These are phyloP conservation scores for Wickerhamiella lipophila DNA, from an alignment of 805 yeast genomes.

Conservation along the genomic window DNA sequence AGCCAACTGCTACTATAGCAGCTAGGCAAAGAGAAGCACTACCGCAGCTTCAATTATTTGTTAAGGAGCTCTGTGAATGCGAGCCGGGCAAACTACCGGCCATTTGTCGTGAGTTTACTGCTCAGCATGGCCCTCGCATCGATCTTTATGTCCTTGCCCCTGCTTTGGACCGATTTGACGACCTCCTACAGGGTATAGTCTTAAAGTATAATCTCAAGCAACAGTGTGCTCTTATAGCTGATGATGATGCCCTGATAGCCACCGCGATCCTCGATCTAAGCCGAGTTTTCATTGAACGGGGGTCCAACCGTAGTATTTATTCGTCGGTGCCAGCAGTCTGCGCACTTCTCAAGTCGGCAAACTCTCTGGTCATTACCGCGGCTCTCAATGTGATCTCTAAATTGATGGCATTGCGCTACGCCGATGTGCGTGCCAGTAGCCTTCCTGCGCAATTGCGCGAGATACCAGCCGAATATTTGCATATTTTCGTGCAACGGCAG, in stretches of 20 bases:
- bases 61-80: neutral
- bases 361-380: conserved; percentile 44
- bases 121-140: conserved; percentile 53
- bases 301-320: conserved; percentile 55
- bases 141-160: conserved; percentile 67
- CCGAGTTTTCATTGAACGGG: conserved; percentile 49
- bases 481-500: neutral
- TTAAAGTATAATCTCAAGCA: conserved; percentile 38
- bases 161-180: conserved; percentile 63
- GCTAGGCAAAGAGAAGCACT: conserved; percentile 10
- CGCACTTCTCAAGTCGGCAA: conserved; percentile 45
- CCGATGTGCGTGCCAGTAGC: neutral
- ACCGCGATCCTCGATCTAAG: conserved; percentile 50
- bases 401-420: conserved; percentile 7
- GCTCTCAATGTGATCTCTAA: conserved; percentile 41
- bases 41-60: conserved; percentile 4
- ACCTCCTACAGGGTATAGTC: conserved; percentile 31
- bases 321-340: conserved; percentile 51
- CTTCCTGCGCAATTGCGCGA: conserved; percentile 6
- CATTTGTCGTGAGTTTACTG: conserved; percentile 22
- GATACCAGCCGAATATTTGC: neutral
- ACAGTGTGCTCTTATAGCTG: conserved; percentile 39
- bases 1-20: conserved; percentile 5
- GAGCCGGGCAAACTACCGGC: conserved; percentile 23
- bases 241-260: conserved; percentile 38